A percentile compares a stretch with the other conserved stretches of the same genome.
Evolutionary conservation across 192 early-diverging fungal species (phyloP).

Genomic region (Backusella morwellensis): DNA sequence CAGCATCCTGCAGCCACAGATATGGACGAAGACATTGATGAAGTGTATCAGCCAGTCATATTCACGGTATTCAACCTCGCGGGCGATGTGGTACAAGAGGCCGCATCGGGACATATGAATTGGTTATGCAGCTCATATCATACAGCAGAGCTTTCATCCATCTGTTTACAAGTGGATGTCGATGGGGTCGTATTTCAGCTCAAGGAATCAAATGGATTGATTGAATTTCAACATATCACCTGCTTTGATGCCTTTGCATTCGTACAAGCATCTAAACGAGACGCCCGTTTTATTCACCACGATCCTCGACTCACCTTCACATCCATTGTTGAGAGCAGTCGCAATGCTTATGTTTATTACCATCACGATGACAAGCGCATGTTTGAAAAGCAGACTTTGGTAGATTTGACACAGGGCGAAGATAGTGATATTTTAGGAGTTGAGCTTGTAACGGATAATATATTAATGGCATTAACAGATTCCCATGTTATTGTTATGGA

Average conservation of each 20-base stretch:
- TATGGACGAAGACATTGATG: slow-evolving; percentile 49
- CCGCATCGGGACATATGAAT: slow-evolving; percentile 48
- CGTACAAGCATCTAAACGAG: slow-evolving; percentile 74
- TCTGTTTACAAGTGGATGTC: slow-evolving; percentile 65
- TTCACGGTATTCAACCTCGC: slow-evolving; percentile 40
- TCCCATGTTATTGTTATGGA: slow-evolving; percentile 15
- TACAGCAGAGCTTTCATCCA: slow-evolving; percentile 37
- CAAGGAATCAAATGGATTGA: slow-evolving; percentile 11
- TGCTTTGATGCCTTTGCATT: slow-evolving; percentile 71
- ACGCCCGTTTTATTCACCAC: slow-evolving; percentile 58
- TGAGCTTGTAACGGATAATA: slow-evolving; percentile 39
- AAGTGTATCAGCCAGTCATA: slow-evolving; percentile 38
- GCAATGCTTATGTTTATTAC: slow-evolving; percentile 52
- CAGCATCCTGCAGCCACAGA: slow-evolving; percentile 37
- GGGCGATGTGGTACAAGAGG: slow-evolving; percentile 42
- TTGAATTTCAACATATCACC: slow-evolving; percentile 45
- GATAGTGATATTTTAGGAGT: slow-evolving; percentile 46
- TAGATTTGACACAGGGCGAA: slow-evolving; percentile 45
- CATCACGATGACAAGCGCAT: slow-evolving; percentile 31
- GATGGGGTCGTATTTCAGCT: slow-evolving; percentile 68
- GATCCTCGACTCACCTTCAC: slow-evolving; percentile 49
- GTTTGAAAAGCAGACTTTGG: slow-evolving; percentile 39
- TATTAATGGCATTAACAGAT: slow-evolving; percentile 43
- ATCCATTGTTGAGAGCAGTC: slow-evolving; percentile 48
- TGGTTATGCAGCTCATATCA: slow-evolving; percentile 58